These are phyloP conservation scores for Trichoderma parareesei DNA, from an alignment of 495 filamentous ascomycete species.

Conservation along the genomic window DNA sequence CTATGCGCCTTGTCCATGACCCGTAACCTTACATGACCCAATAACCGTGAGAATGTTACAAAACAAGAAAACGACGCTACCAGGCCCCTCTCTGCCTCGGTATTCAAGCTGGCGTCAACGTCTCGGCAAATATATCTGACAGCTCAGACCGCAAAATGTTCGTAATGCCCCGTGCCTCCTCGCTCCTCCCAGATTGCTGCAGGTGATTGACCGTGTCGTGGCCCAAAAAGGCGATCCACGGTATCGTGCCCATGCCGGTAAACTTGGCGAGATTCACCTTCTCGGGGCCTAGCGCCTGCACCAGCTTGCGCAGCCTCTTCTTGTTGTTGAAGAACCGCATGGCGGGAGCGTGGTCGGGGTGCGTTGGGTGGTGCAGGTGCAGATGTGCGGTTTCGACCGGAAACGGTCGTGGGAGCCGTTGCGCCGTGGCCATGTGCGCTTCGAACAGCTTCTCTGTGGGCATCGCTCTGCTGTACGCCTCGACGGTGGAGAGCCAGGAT, in stretches of 20 bases:
- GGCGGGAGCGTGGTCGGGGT: slow-evolving; percentile 28
- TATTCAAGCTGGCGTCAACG: slow-evolving; percentile 1
- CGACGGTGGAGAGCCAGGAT: slow-evolving; percentile 28
- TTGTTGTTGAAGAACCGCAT: slow-evolving; percentile 21
- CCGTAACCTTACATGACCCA: not conserved
- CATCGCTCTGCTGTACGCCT: slow-evolving; percentile 20
- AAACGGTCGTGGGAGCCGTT: slow-evolving; percentile 12
- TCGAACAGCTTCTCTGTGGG: slow-evolving; percentile 31
- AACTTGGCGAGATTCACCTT: not conserved
- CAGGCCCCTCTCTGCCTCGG: too few species aligned
- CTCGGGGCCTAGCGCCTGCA: not conserved
- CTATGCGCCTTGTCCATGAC: not conserved
- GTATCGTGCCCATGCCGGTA: slow-evolving; percentile 4
- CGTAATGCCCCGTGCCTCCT: slow-evolving; percentile 4
- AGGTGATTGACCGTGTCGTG: slow-evolving; percentile 9
- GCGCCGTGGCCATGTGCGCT: slow-evolving; percentile 27
- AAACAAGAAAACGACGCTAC: too few species aligned
- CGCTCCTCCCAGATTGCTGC: slow-evolving; percentile 3
- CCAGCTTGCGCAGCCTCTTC: slow-evolving; percentile 4
- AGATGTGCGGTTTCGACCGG: slow-evolving; percentile 29
- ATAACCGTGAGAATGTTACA: too few species aligned
- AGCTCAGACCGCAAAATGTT: not conserved
- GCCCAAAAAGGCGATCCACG: slow-evolving; percentile 3
- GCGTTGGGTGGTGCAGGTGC: slow-evolving; percentile 33
- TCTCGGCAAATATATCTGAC: not conserved